Percentiles rank a stretch among this genome's conserved stretches.
Conservation (phyloP, 441 rosid genomes). For the Iberis amara region DNA sequence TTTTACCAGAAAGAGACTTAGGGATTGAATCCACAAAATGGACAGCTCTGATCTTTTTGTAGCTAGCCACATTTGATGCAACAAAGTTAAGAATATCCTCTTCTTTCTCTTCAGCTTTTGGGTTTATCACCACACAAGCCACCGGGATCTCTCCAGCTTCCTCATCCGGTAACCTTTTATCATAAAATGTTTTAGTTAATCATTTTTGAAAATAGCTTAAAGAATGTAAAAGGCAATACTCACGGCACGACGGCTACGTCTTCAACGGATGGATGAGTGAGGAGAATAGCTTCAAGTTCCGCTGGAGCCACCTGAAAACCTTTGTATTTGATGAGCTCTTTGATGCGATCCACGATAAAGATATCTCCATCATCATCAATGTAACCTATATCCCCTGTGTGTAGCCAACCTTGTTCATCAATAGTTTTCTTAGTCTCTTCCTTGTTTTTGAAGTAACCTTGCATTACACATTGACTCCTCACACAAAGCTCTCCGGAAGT, state of each 20-base stretch:
- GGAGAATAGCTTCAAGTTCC: conserved; percentile 74
- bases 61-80: conserved; percentile 63
- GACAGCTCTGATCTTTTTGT: conserved; percentile 70
- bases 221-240: conserved; percentile 25
- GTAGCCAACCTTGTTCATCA: conserved; percentile 77
- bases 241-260: conserved; percentile 90
- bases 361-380: conserved; percentile 88
- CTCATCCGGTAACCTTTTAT: conserved; percentile 65
- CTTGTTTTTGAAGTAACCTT: conserved; percentile 70
- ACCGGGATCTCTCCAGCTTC: conserved; percentile 92
- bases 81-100: conserved; percentile 64
- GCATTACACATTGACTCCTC: conserved; percentile 82
- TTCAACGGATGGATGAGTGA: conserved; percentile 61
- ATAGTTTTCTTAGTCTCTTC: conserved; percentile 73
- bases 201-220: neutral
- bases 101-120: conserved; percentile 53
- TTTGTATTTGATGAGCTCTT: conserved; percentile 88
- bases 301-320: conserved; percentile 98
- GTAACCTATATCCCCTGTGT: conserved; percentile 81
- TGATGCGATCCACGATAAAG: conserved; percentile 84
- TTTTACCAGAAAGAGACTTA: conserved; percentile 89
- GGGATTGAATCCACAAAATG: conserved; percentile 77
- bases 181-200: neutral
- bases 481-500: conserved; percentile 83
- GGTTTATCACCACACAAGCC: conserved; percentile 69